These are phyloP conservation scores for Backusella tarrabulga DNA, from an alignment of 192 early-diverging fungal species.

Conservation along the genomic window DNA sequence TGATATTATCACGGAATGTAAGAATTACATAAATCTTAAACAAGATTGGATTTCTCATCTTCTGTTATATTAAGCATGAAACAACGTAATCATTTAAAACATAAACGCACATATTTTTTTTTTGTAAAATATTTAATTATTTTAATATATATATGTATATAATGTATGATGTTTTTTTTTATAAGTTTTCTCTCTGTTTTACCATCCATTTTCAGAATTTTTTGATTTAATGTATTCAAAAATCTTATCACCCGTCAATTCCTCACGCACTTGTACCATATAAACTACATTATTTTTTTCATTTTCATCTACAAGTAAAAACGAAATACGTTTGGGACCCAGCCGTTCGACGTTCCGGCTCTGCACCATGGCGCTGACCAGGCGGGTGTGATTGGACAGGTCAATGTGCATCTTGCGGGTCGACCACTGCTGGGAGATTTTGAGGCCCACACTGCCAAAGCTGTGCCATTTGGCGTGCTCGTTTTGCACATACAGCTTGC, in stretches of 20 bases:
- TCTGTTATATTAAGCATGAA: not conserved
- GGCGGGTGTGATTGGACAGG: slow-evolving; percentile 34
- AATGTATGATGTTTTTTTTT: not conserved
- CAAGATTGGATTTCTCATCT: no score
- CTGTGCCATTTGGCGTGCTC: slow-evolving; percentile 54
- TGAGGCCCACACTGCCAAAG: slow-evolving; percentile 42
- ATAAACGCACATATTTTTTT: not conserved
- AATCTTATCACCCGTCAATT: slow-evolving; percentile 39
- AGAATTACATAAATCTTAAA: no score
- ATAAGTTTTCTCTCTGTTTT: not conserved
- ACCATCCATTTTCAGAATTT: slow-evolving; percentile 30
- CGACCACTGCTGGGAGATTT: slow-evolving; percentile 47
- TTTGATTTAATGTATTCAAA: slow-evolving; percentile 46
- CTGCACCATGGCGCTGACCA: slow-evolving; percentile 49
- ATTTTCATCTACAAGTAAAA: slow-evolving; percentile 44
- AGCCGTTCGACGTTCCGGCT: slow-evolving; percentile 48
- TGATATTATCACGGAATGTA: slow-evolving; percentile 38
- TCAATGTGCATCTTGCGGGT: slow-evolving; percentile 46
- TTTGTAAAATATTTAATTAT: not conserved
- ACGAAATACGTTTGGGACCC: slow-evolving; percentile 47
- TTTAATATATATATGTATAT: no score
- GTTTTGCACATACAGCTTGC: slow-evolving; percentile 51
- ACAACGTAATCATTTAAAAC: not conserved
- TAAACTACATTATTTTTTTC: slow-evolving; percentile 50
- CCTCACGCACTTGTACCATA: slow-evolving; percentile 58